Evolutionary conservation across 139 green algal species (phyloP).

Genomic region (Chlamydomonas asymmetrica): DNA sequence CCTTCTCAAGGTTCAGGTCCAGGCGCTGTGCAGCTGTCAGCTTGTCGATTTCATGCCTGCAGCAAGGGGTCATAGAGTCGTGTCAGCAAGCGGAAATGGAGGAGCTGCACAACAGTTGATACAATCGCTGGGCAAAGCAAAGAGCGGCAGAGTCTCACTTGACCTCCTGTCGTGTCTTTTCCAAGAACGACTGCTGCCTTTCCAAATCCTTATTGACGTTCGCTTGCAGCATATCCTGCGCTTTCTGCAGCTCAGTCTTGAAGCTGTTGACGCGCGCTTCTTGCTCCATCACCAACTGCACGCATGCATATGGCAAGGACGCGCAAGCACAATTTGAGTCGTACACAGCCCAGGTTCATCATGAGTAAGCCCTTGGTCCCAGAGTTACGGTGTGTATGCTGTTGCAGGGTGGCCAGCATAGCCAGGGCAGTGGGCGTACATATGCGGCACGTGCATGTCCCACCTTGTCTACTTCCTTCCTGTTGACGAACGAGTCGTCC

Average conservation of each 20-base stretch:
- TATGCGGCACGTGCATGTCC: not conserved
- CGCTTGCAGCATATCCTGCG: slow-evolving; percentile 62
- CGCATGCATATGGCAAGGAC: not conserved
- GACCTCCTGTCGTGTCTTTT: slow-evolving; percentile 88
- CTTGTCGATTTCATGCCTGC: slow-evolving; percentile 95
- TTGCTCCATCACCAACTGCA: slow-evolving; percentile 71
- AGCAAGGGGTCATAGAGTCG: not conserved
- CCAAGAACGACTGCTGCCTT: slow-evolving; percentile 80
- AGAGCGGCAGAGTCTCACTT: slow-evolving; percentile 39
- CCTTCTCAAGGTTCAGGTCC: slow-evolving; percentile 95
- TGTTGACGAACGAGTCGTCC: slow-evolving; percentile 68
- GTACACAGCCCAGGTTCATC: not conserved
- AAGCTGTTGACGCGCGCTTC: slow-evolving; percentile 67
- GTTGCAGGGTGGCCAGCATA: not conserved
- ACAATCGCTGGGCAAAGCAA: not conserved
- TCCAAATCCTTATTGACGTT: slow-evolving; percentile 81
- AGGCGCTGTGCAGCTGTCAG: slow-evolving; percentile 87
- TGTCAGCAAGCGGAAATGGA: not conserved
- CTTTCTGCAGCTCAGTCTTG: slow-evolving; percentile 78
- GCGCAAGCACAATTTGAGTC: too few species aligned
- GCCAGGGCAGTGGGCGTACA: not conserved
- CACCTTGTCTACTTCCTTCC: slow-evolving; percentile 76
- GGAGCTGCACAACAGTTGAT: not conserved
- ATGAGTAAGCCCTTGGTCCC: too few species aligned
- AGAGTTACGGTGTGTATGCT: not conserved